Percentiles rank a stretch among this genome's conserved stretches.
Evolutionary conservation across 225 moss, liverwort and hornwort species (phyloP).

Genomic region (Asterella californica): DNA sequence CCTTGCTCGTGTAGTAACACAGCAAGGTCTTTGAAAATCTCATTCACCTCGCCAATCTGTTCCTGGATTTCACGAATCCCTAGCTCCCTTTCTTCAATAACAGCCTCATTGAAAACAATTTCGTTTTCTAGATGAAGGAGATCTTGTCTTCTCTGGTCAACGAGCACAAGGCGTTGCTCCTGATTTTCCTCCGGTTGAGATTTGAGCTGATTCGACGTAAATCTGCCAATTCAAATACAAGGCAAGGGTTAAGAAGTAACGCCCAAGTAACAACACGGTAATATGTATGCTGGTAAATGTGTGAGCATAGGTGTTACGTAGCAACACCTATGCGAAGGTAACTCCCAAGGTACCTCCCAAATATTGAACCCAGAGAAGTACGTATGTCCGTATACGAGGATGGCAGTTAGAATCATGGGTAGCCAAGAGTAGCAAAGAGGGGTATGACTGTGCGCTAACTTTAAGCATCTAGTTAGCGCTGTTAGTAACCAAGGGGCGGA

Average conservation of each 20-base stretch:
- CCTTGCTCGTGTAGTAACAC: constrained; percentile 52
- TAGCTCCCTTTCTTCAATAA: constrained; percentile 92
- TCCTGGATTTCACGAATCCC: constrained; percentile 95
- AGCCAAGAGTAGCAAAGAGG: too few species aligned
- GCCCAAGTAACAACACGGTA: background rate
- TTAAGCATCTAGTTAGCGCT: too few species aligned
- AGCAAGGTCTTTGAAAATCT: constrained; percentile 97
- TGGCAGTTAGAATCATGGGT: too few species aligned
- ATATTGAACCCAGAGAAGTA: too few species aligned
- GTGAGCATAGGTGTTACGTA: too few species aligned
- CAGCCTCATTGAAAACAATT: constrained; percentile 57
- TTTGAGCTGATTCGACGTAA: constrained; percentile 30
- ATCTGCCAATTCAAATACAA: constrained; percentile 6
- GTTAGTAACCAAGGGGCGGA: too few species aligned
- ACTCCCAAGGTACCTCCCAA: too few species aligned
- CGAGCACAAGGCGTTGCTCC: constrained; percentile 38
- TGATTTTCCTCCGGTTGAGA: constrained; percentile 40
- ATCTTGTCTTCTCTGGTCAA: constrained; percentile 49
- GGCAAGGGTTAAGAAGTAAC: background rate
- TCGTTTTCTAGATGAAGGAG: constrained; percentile 46
- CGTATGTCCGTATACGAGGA: too few species aligned
- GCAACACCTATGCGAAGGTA: too few species aligned
- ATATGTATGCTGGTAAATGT: too few species aligned
- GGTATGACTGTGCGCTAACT: too few species aligned
- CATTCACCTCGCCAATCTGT: constrained; percentile 94